Base-by-base conservation (phyloP, 2,329 filamentous ascomycete genomes). In the Claviceps sp. region DNA sequence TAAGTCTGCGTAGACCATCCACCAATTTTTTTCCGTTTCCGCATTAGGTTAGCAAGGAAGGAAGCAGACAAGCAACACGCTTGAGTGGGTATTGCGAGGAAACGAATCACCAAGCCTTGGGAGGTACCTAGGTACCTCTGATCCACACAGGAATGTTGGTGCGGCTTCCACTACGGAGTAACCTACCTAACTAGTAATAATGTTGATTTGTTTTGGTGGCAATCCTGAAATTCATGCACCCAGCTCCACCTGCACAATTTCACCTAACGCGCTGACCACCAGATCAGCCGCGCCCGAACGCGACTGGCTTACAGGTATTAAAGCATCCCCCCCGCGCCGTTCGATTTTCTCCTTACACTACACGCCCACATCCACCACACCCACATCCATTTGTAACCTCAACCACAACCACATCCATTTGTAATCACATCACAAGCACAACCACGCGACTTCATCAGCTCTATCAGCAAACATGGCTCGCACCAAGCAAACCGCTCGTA, bases 401-500 rank as follows among this genome's bases (percentile, higher is more conserved):
- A 42, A n/a, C 10, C 50, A 54, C 54, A 58, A 56, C 58, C 59
- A 30, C 43, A 17, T 22, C 40, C 7, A 22, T 7, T 24, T 6
- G 26, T 30, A 13, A 43, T 14, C 11, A 14, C 19, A 43, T 30
- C 2, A 30, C 26, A 30, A 30, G 2, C 26, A 17, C 14, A 43
- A 22, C 19, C 41, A 43, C 41, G 13, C 41, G 8, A 16, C 4
- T 5, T 17, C 62, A 57, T 56, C 64, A 66, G 62, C 2, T 30
- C 65, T 61, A 63, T 61, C 68, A 64, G 55, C 65, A 63, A 63
- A 65, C 73, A 82, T 82, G 78, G 78, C 78, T 62, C 78, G 78
- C 65, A 82, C 78, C 58, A 82, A 82, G 77, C 78, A 82, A 69
- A 82, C 77, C 64, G 80, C 80, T 65, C 79, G 81, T 69, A 84